A percentile compares a stretch with the other conserved stretches of the same genome.
These are phyloP conservation scores for Plasmodium sp. DNA, from an alignment of 169 alveolate genomes.

Conservation along the genomic window DNA sequence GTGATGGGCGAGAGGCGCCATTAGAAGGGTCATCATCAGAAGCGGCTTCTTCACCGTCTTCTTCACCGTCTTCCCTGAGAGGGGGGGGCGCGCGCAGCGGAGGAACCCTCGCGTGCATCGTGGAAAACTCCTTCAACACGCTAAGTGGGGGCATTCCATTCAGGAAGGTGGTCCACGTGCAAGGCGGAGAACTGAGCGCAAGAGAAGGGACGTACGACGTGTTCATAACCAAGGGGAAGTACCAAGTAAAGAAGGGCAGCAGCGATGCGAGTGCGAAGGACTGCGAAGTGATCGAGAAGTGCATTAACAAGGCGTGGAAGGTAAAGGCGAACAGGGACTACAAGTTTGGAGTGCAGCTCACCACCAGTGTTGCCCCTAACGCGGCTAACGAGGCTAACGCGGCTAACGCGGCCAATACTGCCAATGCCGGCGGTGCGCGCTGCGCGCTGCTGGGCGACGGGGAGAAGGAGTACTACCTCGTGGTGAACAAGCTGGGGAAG, in stretches of 20 bases:
- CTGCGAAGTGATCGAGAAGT: background rate
- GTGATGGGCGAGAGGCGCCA: background rate
- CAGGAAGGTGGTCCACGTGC: background rate
- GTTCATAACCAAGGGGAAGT: background rate
- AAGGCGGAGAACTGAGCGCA: background rate
- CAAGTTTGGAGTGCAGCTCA: background rate
- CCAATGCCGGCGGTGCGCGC: background rate
- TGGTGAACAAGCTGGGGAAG: background rate
- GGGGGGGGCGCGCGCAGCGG: background rate
- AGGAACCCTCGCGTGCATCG: background rate
- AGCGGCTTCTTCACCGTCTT: background rate
- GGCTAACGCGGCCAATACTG: background rate
- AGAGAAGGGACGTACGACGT: background rate
- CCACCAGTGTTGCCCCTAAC: background rate
- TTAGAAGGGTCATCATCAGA: no score
- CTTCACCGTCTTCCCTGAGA: background rate
- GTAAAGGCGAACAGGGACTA: background rate
- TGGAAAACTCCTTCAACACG: background rate
- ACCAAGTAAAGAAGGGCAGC: background rate
- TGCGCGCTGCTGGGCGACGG: background rate
- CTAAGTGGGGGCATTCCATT: background rate
- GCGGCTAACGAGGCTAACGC: background rate
- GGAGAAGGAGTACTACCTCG: background rate
- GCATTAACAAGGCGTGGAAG: slow-evolving; percentile 32
- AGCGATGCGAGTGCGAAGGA: background rate